Base-by-base conservation (phyloP, 2,329 filamentous ascomycete species). In the Polychaeton citri region DNA sequence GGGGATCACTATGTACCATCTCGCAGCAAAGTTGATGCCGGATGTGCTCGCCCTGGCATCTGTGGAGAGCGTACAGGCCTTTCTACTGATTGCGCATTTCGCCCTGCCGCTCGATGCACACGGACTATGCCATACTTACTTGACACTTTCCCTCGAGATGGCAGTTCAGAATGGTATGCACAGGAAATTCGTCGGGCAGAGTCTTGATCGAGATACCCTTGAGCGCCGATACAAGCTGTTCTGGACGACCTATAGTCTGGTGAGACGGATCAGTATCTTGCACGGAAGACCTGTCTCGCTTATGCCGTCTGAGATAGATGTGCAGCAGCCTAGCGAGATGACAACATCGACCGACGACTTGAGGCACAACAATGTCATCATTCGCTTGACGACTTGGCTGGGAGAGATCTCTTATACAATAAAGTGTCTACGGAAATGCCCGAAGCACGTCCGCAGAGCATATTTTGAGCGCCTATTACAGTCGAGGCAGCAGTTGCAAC, bases 131-230 rank as follows among this genome's bases (percentile, higher is more conserved):
- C 74, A 73, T 43, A 71, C 68, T 2, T 75, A 75, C 43, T 60
- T 73, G 34, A 69, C 68, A 4, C 51, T 75, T 9, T 67, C 69
- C 2, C 54, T 74, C 30, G 73, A 72, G 40, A 57, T 75, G 44
- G 71, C 69, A 2, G 70, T 74, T 12, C 71, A 74, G 42, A 74
- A 74, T 46, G 71, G 71, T 12, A 72, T 75, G 71, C 71, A 75
- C 43, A 59, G 71, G 31, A 65, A 7, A 60, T 28, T 12, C 15
- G 24, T 28, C 12, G 24, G 24, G 24, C 24, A 65, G 33, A 64
- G 60, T 0, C 56, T 72, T 8, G 64, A 67, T 19, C 54, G 62
- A 8, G 58, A 60, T 19, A 63, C 68, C 40, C 58, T 67, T 13
- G 42, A 42, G 15, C 19, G 42, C 9, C 36, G 43, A 16, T 40